Base-by-base conservation (phyloP, 352 stramenopile species). In the Globisporangium megalacanthum region DNA sequence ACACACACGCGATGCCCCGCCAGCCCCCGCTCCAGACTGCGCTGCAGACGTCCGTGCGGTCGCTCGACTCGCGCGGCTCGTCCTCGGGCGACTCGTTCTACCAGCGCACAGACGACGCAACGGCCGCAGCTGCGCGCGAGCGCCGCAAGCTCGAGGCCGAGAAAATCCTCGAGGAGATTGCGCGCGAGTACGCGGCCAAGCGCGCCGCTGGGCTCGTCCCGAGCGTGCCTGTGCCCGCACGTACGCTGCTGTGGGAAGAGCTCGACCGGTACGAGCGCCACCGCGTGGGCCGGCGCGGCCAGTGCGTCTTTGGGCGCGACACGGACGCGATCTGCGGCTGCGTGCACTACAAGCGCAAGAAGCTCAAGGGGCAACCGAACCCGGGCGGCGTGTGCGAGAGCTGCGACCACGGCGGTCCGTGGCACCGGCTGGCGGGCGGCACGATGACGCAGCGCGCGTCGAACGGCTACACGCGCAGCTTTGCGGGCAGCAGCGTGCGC, bases 141-240 rank as follows among this genome's bases (percentile, higher is more conserved):
- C 62, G 66, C 33, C 77, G 81, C 4, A 72, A 88, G 10, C 65
- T 64, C 0, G 65, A 86, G 57, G 83, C 83, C 22, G 79, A 93
- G 64, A 72, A 77, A 47, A 86, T 91, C 55, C 48, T 94, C 41
- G 62, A 75, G 0, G 79, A 88, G 48, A 82, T 94, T 46, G 83
- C 83, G n/a, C 80, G 87, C 13, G 83, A 94, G 51, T 94, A 88
- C 58, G 77, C 83, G 2, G 83, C 79, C 15, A 94, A 94, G 59
- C 68, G 83, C 42, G 81, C 81, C 2, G 82, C 78, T 1, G 83
- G 83, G 0, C 66, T 94, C 7, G 83, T 94, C 5, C 83, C 83
- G 13, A 83, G 70, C 3, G 78, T 77, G 52, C 83, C 83, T 0
- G 78, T 91, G 17, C 83, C 83, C 0, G 81, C 83, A 46, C 70